These are phyloP conservation scores for Suillus discolor DNA, from an alignment of 768 basidiomycete species.

Conservation along the genomic window DNA sequence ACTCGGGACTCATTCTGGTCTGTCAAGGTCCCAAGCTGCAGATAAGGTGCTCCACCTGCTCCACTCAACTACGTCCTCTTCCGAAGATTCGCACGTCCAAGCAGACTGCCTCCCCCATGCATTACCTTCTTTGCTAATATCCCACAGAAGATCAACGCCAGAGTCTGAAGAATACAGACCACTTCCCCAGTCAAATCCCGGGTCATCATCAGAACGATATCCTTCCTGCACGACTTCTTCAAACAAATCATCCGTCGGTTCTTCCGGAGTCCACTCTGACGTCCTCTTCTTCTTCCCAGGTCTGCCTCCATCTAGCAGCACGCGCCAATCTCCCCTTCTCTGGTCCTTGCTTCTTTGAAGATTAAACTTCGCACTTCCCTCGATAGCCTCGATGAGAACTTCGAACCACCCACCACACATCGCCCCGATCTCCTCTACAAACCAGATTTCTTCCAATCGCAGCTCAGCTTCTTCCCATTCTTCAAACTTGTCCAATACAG, in stretches of 20 bases:
- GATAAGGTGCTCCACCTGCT: background rate
- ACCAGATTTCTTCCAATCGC: slow-evolving; percentile 48
- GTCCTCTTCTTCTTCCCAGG: slow-evolving; percentile 13
- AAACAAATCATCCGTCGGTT: background rate
- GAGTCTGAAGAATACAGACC: background rate
- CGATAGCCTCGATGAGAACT: slow-evolving; percentile 27
- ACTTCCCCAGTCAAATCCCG: background rate
- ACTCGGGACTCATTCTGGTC: background rate
- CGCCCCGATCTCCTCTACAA: slow-evolving; percentile 38
- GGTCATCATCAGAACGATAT: background rate
- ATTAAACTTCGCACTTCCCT: slow-evolving; percentile 26
- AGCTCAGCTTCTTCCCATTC: slow-evolving; percentile 50
- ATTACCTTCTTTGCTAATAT: background rate
- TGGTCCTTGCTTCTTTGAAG: slow-evolving; percentile 22
- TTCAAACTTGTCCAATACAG: slow-evolving; percentile 57
- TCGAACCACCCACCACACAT: slow-evolving; percentile 38
- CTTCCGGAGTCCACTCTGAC: slow-evolving; percentile 10
- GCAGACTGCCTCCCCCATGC: background rate
- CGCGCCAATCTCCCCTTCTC: slow-evolving; percentile 31
- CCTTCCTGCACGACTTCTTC: background rate
- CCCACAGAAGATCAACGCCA: slow-evolving; percentile 2
- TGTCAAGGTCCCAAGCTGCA: background rate
- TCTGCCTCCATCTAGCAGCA: slow-evolving; percentile 28
- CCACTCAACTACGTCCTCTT: background rate
- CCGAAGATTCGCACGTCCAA: background rate